Base-by-base conservation (phyloP, 2,329 filamentous ascomycete species). In the Cadophora malorum region DNA sequence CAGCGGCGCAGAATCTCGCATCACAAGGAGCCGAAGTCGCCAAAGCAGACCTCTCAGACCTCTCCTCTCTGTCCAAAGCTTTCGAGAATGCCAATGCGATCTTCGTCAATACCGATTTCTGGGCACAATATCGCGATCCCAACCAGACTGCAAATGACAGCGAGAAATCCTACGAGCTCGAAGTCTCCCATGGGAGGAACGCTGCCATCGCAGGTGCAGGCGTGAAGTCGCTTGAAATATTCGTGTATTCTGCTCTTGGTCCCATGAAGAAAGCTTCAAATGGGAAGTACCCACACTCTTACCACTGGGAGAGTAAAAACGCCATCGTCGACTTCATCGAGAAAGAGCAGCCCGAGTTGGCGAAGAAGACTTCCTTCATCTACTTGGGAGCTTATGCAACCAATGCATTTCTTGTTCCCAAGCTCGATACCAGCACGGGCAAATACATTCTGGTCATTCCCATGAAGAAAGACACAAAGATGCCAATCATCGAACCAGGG, bases 401-500 rank as follows among this genome's bases (percentile, higher is more conserved):
- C 28, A 73, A 75, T 50, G 33, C 66, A 0, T 53, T 71, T n/a
- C 55, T 73, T 6, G 53, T 53, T 9, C 72, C 73, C 16, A 49
- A 63, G 49, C 49, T 70, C 3, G 72, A 80, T 23, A 61, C 72
- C 0, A 64, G 69, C 0, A 77, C 63, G 0, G 78, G 77, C 0
- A 75, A 76, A 19, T 82, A 79, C 38, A 50, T 62, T 3, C 68
- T 80, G n/a, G 23, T 78, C 0, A 38, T 81, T 0, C 79, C 81
- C 0, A 70, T 76, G 1, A 68, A 67, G 0, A 65, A 68, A 59
- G 58, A 74, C 0, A 74, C 73, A 0, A 70, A 67, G 1, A 67
- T 84, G 1, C 82, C 82, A 0, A 77, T 85, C 58, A 79, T 84
- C 60, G 77, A 82, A 59, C 74, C 79, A 0, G 69, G 68, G 0